A percentile compares a stretch with the other conserved stretches of the same genome.
Conservation (phyloP, 495 filamentous ascomycete species). For the Lasiosphaeria hispida region DNA sequence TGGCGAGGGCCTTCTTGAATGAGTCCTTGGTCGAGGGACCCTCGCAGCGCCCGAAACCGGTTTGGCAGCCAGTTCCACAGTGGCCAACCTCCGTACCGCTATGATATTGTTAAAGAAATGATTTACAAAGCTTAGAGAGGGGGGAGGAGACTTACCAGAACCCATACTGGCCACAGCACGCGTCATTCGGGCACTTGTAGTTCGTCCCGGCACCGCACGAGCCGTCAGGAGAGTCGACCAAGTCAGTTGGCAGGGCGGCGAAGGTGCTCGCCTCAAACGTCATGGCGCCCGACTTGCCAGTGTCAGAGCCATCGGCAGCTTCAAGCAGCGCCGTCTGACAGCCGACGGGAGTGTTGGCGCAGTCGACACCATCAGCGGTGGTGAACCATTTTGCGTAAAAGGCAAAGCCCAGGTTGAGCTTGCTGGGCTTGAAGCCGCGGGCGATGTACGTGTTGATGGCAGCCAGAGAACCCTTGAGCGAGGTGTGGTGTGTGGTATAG, state of each 20-base stretch:
- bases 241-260: constrained; percentile 24
- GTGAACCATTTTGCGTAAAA: constrained; percentile 69
- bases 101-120: constrained; percentile 29
- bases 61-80: constrained; percentile 49
- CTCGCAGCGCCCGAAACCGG: constrained; percentile 26
- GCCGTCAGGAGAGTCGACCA: constrained; percentile 13
- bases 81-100: constrained; percentile 40
- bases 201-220: constrained; percentile 18
- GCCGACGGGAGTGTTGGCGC: constrained; percentile 47
- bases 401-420: constrained; percentile 64
- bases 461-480: constrained; percentile 49
- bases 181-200: constrained; percentile 5
- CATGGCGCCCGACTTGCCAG: constrained; percentile 53
- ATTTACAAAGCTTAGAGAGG: background rate
- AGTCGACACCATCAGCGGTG: constrained; percentile 37
- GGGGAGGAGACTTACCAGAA: constrained; percentile 23
- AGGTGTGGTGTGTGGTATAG: constrained; percentile 55
- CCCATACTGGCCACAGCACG: constrained; percentile 19
- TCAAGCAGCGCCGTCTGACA: constrained; percentile 56
- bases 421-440: constrained; percentile 49
- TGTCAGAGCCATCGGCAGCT: constrained; percentile 56
- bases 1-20: constrained; percentile 43
- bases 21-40: constrained; percentile 26
- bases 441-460: constrained; percentile 54
- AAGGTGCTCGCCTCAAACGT: constrained; percentile 45